phyloP scores from a whole-genome alignment of 176 grass and related monocot species.

The Oryza officinalis region DNA sequence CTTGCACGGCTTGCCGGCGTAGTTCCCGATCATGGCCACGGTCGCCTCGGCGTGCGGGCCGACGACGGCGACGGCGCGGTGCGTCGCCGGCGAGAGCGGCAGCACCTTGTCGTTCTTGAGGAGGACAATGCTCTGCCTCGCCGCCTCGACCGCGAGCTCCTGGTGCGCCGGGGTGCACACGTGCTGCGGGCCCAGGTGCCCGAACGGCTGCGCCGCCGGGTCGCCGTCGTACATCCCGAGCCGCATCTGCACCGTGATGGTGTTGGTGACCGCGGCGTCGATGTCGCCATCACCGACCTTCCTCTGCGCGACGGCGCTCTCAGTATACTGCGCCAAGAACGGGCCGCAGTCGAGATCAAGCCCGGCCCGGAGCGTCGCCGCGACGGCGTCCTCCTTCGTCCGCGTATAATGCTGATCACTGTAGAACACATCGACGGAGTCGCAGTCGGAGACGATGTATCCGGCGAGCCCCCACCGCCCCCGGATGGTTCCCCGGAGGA shows the following conservation, averaged over 20 bases:
- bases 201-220: constrained; percentile 47
- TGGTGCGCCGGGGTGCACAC: constrained; percentile 64
- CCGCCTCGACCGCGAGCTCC: constrained; percentile 67
- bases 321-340: constrained; percentile 63
- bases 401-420: constrained; percentile 59
- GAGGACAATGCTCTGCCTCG: constrained; percentile 62
- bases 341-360: constrained; percentile 84
- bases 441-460: constrained; percentile 91
- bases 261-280: constrained; percentile 62
- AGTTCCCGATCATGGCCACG: constrained; percentile 85
- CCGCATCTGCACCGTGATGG: constrained; percentile 73
- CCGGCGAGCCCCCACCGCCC: constrained; percentile 54
- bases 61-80: constrained; percentile 52
- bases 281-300: constrained; percentile 60
- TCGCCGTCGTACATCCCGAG: constrained; percentile 88
- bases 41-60: constrained; percentile 79
- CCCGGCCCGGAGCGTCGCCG: constrained; percentile 67
- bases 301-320: constrained; percentile 27
- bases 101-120: constrained; percentile 58
- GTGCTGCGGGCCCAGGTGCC: constrained; percentile 50
- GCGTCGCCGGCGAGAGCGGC: constrained; percentile 32
- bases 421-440: constrained; percentile 85
- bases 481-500: constrained; percentile 53
- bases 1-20: constrained; percentile 61
- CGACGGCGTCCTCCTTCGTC: constrained; percentile 72